Evolutionary conservation across 2,329 filamentous ascomycete species (phyloP), one percentile per base, ranked within the genome.

Genomic region (Colletotrichum camelliae): DNA sequence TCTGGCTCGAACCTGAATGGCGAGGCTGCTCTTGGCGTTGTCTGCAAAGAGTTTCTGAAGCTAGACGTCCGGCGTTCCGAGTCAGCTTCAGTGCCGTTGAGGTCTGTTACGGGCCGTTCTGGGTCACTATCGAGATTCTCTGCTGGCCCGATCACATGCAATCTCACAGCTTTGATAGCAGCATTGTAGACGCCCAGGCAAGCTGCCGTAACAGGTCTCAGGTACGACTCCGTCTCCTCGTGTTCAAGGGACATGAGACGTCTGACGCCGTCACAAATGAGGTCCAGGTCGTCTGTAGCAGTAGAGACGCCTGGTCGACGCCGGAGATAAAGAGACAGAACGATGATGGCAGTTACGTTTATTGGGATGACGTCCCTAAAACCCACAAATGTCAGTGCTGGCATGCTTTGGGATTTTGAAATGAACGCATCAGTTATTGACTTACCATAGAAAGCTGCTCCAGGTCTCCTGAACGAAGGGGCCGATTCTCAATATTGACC

Each of bases 341-440:
- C 4, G 16, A 58, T 24, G 16, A 58, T 18, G 15, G 55, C 55
- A 2, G 55, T 58, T 15, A 58, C 55, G 10, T 29, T 58, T 0
- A 58, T 29, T 6, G 55, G 55, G 8, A 58, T 18, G 4, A 58
- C 27, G 55, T 58, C 55, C 55, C 55, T 58, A 6, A 4, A 29
- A 10, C 18, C 55, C 21, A 18, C 7, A 16, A 7, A 4, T 4
- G 24, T 58, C 12, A 58, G 55, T 21, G 4, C 16, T 21, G 1
- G 6, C 8, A 2, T 1, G n/a, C 24, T 0, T 5, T 24, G 18
- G 0, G 9, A 5, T 5, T 9, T 18, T 9, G n/a, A 6, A 12
- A 29, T 29, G 24, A 5, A 6, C 4, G 16, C 55, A 29, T 15
- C 6, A 4, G 12, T 4, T 21, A 9, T 58, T 29, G 9, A 29